Base-by-base conservation (phyloP, 345 rosid genomes). In the Excoecaria cochinchinensis region DNA sequence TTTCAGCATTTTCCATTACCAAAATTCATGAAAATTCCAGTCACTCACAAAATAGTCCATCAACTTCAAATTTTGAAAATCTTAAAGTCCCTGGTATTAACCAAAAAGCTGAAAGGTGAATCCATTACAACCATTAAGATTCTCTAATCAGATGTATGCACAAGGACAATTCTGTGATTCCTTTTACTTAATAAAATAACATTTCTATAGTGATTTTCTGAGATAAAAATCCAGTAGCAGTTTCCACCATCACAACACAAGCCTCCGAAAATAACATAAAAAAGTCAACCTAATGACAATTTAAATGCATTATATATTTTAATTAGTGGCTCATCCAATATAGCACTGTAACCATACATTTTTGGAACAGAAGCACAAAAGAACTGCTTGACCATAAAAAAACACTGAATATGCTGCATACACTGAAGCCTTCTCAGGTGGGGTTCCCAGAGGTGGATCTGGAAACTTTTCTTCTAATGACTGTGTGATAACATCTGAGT, bases 401-500 rank as follows among this genome's bases (percentile, higher is more conserved):
- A 42, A n/a, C 16, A 74, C 8, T 65, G 19, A 56, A 69, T 16
- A 70, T 44, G 56, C 76, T 22, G 67, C 87, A 68, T 92, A 94
- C 99, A 89, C 84, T 38, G 94, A 88, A 81, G 92, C 91, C 82
- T 92, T 95, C 82, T 91, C 97, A 1, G 92, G 84, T 7, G 97
- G 99, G 22, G 91, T 90, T 68, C 50, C 85, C 77, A 95, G 81
- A 22, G 95, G 85, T 31, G 99, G 97, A 80, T 90, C 85, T 6
- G 97, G 99, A 80, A 81, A 95, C 84, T 92, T 91, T 25, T 91
- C 97, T 82, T 95, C 99, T 71, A 95, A 77, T 39, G 90, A 40
- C 53, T 90, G 91, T 1, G 99, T 84, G 55, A 95, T 92, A 68
- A 91, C 91, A 90, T 95, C 97, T 17, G 97, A 95, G 84, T 95